phyloP scores from a whole-genome alignment of 352 stramenopile species.

The Pythium sukuiense region DNA sequence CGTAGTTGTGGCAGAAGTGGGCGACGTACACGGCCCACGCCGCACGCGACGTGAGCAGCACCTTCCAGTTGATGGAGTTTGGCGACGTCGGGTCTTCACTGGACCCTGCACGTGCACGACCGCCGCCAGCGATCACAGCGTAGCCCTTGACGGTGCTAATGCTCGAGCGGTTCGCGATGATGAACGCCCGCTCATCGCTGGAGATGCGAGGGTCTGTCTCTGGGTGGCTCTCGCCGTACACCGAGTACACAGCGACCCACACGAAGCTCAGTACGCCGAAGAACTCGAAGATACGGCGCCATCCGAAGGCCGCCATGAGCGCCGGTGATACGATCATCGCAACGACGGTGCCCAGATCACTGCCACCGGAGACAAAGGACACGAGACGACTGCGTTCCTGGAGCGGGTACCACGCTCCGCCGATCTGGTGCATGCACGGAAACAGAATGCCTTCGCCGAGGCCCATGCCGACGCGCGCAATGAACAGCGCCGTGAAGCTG shows the following conservation, averaged over 20 bases:
- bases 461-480: constrained; percentile 78
- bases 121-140: constrained; percentile 10
- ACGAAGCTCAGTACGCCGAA: constrained; percentile 78
- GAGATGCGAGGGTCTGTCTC: constrained; percentile 68
- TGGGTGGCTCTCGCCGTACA: constrained; percentile 62
- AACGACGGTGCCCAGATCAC: constrained; percentile 79
- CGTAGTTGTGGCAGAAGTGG: constrained; percentile 89
- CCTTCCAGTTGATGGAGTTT: constrained; percentile 61
- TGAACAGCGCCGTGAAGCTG: constrained; percentile 66
- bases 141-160: constrained; percentile 17
- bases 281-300: constrained; percentile 74
- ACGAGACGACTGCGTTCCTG: constrained; percentile 83
- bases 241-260: constrained; percentile 64
- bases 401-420: constrained; percentile 80
- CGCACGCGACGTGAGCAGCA: constrained; percentile 60
- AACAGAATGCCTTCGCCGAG: constrained; percentile 87
- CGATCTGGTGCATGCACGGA: constrained; percentile 87
- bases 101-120: background rate
- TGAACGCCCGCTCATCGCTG: constrained; percentile 55
- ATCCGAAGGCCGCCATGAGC: constrained; percentile 62
- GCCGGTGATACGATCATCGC: constrained; percentile 74
- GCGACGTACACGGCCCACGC: constrained; percentile 86
- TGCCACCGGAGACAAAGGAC: constrained; percentile 72
- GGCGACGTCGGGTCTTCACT: constrained; percentile 8
- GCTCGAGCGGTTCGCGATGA: constrained; percentile 61